Percentiles rank a stretch among this genome's conserved stretches.
Conservation (phyloP, 2,329 filamentous ascomycete species). For the Colletotrichum musicola region DNA sequence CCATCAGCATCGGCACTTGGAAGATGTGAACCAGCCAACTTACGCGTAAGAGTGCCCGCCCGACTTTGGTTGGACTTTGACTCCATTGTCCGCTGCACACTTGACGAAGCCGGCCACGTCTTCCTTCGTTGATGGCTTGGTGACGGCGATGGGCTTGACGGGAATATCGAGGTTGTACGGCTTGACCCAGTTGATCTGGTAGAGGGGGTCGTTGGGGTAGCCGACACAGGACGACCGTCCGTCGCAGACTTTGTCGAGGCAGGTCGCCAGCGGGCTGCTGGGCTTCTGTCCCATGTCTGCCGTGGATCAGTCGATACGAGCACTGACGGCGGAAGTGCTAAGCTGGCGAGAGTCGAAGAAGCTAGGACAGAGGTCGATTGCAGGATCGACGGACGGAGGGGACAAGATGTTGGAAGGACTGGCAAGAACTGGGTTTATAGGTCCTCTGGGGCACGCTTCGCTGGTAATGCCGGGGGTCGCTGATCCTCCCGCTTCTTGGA, state of each 20-base stretch:
- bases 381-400: not conserved
- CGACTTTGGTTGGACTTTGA: slow-evolving; percentile 72
- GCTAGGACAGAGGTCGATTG: not conserved
- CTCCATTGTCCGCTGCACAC: slow-evolving; percentile 63
- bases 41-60: slow-evolving; percentile 75
- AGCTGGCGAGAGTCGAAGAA: not conserved
- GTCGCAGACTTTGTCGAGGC: slow-evolving; percentile 61
- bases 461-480: not conserved
- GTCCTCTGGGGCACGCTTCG: not conserved
- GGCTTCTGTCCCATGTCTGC: slow-evolving; percentile 57
- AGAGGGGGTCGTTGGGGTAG: slow-evolving; percentile 58
- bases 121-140: slow-evolving; percentile 63
- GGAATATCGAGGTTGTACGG: slow-evolving; percentile 65
- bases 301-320: not conserved
- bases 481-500: slow-evolving; percentile 2
- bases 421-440: slow-evolving; percentile 20
- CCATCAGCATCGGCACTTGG: not conserved
- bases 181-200: slow-evolving; percentile 63
- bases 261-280: slow-evolving; percentile 57
- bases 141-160: slow-evolving; percentile 67
- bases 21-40: slow-evolving; percentile 39
- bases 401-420: not conserved
- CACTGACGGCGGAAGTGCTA: not conserved
- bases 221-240: slow-evolving; percentile 60
- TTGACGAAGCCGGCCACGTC: slow-evolving; percentile 70